Base-by-base conservation (phyloP, 83 land plant species). In the Thuja plicata region DNA sequence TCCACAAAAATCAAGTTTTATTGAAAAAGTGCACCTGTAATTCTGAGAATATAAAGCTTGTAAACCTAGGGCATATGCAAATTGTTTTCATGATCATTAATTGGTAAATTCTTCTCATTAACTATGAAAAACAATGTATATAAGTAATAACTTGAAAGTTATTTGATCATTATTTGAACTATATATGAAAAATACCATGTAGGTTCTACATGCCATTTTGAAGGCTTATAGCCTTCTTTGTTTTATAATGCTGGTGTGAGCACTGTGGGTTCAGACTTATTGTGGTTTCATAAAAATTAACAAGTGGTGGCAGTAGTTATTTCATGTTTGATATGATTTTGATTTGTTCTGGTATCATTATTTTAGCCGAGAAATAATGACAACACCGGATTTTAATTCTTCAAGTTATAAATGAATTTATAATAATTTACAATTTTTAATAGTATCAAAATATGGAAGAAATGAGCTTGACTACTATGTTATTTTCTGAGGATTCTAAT, bases 161-260 rank as follows among this genome's bases (percentile, higher is more conserved):
- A n/a, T n/a, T n/a, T n/a, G n/a, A 46, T 83, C 85, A 83, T 83
- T 83, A 83, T 83, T 83, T 83, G 43, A 83, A 45, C 30, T 83
- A 55, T 83, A 83, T 83, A 83, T 83, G 85, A n/a, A 46, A 83
- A 46, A 27, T 46, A 46, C 85, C 85, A 24, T 46, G 85, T n/a
- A 27, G 34, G 52, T 45, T 83, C 54, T 30, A 21, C 52, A 45
- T n/a, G 55, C 55, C 52, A 46, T 83, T 83, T 27, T 34, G 79
- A 34, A 76, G 10, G 79, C 37, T 76, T 35, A 34, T 54, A 34
- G 30, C 73, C 38, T 76, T 34, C 79, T 34, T 13, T 76, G 35
- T 76, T 76, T 76, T 32, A 76, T 76, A 76, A 15, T 7, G 73
- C 73, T 66, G 73, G 73, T 76, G 35, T 76, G 79, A 76, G 79